Base-by-base conservation (phyloP, 192 early-diverging fungal genomes). In the Haplosporangium gracile region DNA sequence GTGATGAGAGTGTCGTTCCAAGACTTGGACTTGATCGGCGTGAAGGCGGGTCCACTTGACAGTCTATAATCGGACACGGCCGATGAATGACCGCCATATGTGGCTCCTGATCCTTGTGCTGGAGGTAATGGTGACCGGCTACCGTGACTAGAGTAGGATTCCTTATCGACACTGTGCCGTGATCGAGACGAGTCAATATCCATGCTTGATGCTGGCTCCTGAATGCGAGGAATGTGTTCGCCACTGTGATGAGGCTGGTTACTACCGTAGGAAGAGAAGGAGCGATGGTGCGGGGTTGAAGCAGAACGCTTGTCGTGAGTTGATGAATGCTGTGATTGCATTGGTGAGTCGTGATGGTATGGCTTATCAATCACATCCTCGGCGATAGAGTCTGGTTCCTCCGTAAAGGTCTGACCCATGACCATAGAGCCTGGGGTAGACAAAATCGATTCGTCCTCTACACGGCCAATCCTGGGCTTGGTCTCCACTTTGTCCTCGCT, bases 341-440 rank as follows among this genome's bases (percentile, higher is more conserved):
- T 63, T 18, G 70, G 16, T 0, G 68, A 16, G 4, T 51, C 57
- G 65, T 75, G 77, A 36, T 42, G 49, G 5, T 80, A 77, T 16
- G 70, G 15, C 42, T 75, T 75, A 8, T 85, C 83, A 15, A 76
- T 34, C 2, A 51, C 22, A 16, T 86, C 84, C 22, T 86, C 84
- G 40, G 70, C 79, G 71, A 86, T 86, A 47, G 84, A 81, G 57
- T 86, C 84, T 60, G 84, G 84, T 63, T 86, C 84, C 55, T 80
- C 84, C 16, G 84, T 78, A 22, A 86, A 70, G 49, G 69, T 55
- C 38, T 85, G 79, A 26, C 79, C 84, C 36, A 76, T 81, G 22
- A 86, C 53, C 69, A 81, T 75, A 47, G 84, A 40, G 8, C 70
- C 70, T 18, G 77, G 38, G 5, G 42, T 51, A 55, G 55, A 39